Base-by-base conservation (phyloP, 495 filamentous ascomycete species). In the Penicillium lagena region DNA sequence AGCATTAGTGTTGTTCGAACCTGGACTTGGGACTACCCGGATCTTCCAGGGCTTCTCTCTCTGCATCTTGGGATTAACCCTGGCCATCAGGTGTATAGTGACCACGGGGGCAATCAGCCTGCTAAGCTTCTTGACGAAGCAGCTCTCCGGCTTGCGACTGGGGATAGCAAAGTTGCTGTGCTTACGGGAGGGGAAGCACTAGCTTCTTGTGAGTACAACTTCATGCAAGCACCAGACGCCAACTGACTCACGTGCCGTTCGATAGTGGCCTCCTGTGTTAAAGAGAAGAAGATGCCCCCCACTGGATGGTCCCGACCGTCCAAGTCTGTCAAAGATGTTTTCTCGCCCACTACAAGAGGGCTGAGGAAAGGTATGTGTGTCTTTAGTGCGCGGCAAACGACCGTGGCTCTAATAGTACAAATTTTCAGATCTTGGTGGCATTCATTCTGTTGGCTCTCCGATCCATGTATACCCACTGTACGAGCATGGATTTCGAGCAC, bases 11-110 rank as follows among this genome's bases (percentile, higher is more conserved):
- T 80, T 7, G 77, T 81, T n/a, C 54, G 54, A 15, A 77, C 68
- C 6, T 81, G 78, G 77, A 79, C 77, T 9, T 81, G 77, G 77
- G 64, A 66, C 12, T 80, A 81, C 54, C 44, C 59, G 0, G 70
- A 81, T 47, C 54, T 79, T 1, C 72, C 77, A 2, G 62, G 58
- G 22, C 49, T 77, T 0, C 40, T 81, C 13, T 54, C 60, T 0
- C 28, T 68, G 37, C 59, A 63, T 34, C 56, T 81, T 13, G 62
- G 54, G 1, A 45, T 75, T 11, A 41, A 58, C 7, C 56, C 67
- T 2, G 59, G 52, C 14, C 64, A 74, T 43, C 66, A 61, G 37
- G 36, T 51, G 7, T 66, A 73, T 35, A 76, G 63, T 40, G 64
- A 70, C 9, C 77, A 81, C 60, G 74, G 74, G 7, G 78, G 78